These are phyloP conservation scores for Parascedosporium putredinis DNA, from an alignment of 2,329 filamentous ascomycete genomes.

Conservation along the genomic window DNA sequence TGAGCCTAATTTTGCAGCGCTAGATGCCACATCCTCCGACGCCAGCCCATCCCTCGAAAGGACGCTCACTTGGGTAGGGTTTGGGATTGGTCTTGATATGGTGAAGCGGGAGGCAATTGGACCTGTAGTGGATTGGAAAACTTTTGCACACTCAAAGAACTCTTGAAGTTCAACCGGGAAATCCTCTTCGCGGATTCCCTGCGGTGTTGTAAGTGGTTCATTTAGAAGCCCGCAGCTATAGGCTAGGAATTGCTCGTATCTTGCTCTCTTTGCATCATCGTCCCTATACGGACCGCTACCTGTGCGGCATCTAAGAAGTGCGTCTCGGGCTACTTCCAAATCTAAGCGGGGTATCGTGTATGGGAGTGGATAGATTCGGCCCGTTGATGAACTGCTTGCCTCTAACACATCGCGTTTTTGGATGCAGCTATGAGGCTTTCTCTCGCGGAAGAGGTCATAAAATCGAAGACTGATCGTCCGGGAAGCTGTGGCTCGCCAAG, in stretches of 20 bases:
- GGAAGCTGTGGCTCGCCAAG: constrained; percentile 70
- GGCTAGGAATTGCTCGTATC: constrained; percentile 77
- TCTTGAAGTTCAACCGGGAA: constrained; percentile 72
- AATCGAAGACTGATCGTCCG: constrained; percentile 94
- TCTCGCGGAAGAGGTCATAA: constrained; percentile 66
- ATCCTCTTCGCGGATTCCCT: constrained; percentile 41
- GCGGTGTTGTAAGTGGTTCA: constrained; percentile 32
- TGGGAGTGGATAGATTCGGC: too few species aligned
- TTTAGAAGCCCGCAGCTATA: constrained; percentile 19
- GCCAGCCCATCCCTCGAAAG: constrained; percentile 22
- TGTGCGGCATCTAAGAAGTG: constrained; percentile 52
- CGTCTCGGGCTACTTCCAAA: constrained; percentile 56
- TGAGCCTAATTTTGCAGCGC: constrained; percentile 84
- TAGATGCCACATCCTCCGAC: constrained; percentile 60
- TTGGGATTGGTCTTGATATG: constrained; percentile 38
- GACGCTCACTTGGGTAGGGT: too few species aligned
- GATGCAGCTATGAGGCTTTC: constrained; percentile 66
- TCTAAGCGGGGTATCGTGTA: constrained; percentile 55
- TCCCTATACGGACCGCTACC: constrained; percentile 75
- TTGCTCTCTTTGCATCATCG: constrained; percentile 64
- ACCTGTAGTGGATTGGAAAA: constrained; percentile 87
- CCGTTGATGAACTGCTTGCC: too few species aligned
- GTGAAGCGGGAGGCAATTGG: constrained; percentile 93
- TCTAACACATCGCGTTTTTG: too few species aligned
- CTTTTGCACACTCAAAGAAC: constrained; percentile 53